These are phyloP conservation scores for Neopestalotiopsis sp. DNA, from an alignment of 2,329 filamentous ascomycete genomes.

Conservation along the genomic window DNA sequence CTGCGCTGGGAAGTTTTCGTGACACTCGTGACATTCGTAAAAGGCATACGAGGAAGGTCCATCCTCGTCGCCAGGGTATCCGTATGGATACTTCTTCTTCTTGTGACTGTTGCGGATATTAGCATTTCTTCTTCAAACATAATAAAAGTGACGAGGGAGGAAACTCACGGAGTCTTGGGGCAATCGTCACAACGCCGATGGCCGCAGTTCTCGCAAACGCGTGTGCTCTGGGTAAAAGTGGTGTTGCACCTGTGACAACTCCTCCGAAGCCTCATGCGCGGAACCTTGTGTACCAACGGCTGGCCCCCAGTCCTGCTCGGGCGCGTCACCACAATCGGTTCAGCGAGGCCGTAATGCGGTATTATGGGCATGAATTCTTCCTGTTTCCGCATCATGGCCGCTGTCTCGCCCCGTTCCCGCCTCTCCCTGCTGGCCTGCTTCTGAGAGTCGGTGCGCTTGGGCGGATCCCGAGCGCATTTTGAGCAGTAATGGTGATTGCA, in stretches of 20 bases:
- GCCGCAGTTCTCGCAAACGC: slow-evolving; percentile 68
- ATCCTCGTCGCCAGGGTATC: slow-evolving; percentile 71
- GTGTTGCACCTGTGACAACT: slow-evolving; percentile 76
- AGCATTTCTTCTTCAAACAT: neutral
- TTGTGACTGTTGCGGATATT: slow-evolving; percentile 55
- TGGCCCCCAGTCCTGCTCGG: slow-evolving; percentile 70
- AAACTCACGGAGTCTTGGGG: slow-evolving; percentile 76
- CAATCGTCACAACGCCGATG: slow-evolving; percentile 82
- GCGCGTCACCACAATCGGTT: slow-evolving; percentile 61
- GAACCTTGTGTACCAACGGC: slow-evolving; percentile 74
- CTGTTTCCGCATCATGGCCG: slow-evolving; percentile 52
- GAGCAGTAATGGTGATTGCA: slow-evolving; percentile 84
- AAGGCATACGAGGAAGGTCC: slow-evolving; percentile 56
- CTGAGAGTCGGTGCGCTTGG: slow-evolving; percentile 64
- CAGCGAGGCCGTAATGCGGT: slow-evolving; percentile 54
- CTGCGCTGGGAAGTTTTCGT: slow-evolving; percentile 57
- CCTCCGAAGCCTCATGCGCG: slow-evolving; percentile 74
- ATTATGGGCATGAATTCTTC: slow-evolving; percentile 61
- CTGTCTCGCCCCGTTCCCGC: slow-evolving; percentile 44
- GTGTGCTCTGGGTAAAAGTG: slow-evolving; percentile 63
- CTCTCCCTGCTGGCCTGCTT: slow-evolving; percentile 56
- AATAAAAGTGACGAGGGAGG: neutral
- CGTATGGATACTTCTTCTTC: slow-evolving; percentile 70
- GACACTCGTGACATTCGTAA: slow-evolving; percentile 68
- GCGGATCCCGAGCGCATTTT: slow-evolving; percentile 77